Conservation (phyloP, 169 alveolate genomes). For the Babesia sp. region DNA sequence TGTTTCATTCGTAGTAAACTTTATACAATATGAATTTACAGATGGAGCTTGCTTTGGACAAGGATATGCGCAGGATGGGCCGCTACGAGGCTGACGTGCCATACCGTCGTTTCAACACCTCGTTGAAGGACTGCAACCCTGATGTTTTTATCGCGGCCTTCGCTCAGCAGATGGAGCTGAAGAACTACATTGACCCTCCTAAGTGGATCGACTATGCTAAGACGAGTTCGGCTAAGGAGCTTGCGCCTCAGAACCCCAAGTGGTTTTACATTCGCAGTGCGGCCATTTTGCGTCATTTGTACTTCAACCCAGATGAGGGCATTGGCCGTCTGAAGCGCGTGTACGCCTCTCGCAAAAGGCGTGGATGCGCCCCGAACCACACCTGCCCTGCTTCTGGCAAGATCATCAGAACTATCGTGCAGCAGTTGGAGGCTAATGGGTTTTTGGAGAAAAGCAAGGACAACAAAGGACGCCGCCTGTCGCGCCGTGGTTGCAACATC, state of each 20-base stretch:
- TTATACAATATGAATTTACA: neutral
- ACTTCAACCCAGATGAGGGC: slow-evolving; percentile 93
- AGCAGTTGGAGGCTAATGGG: slow-evolving; percentile 91
- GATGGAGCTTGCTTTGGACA: slow-evolving; percentile 58
- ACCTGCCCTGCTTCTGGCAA: slow-evolving; percentile 92
- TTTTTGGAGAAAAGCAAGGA: slow-evolving; percentile 89
- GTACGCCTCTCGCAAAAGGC: slow-evolving; percentile 90
- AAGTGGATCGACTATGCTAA: slow-evolving; percentile 94
- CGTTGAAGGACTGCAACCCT: slow-evolving; percentile 95
- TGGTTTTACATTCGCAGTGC: slow-evolving; percentile 97
- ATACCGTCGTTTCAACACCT: slow-evolving; percentile 72
- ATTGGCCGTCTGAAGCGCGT: slow-evolving; percentile 89
- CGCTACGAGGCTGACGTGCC: slow-evolving; percentile 73
- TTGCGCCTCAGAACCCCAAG: slow-evolving; percentile 94
- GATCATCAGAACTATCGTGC: slow-evolving; percentile 91
- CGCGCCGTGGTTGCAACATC: slow-evolving; percentile 82
- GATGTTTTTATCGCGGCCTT: slow-evolving; percentile 90
- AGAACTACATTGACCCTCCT: slow-evolving; percentile 92
- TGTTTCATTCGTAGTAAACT: neutral
- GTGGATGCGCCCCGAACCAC: slow-evolving; percentile 90
- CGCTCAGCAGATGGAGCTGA: slow-evolving; percentile 92
- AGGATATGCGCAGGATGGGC: slow-evolving; percentile 45
- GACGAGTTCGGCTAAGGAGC: slow-evolving; percentile 91
- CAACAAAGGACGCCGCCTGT: slow-evolving; percentile 81
- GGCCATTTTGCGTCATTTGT: slow-evolving; percentile 92